These are phyloP conservation scores for Pestalotiopsis sp. DNA, from an alignment of 2,329 filamentous ascomycete genomes.

Conservation along the genomic window DNA sequence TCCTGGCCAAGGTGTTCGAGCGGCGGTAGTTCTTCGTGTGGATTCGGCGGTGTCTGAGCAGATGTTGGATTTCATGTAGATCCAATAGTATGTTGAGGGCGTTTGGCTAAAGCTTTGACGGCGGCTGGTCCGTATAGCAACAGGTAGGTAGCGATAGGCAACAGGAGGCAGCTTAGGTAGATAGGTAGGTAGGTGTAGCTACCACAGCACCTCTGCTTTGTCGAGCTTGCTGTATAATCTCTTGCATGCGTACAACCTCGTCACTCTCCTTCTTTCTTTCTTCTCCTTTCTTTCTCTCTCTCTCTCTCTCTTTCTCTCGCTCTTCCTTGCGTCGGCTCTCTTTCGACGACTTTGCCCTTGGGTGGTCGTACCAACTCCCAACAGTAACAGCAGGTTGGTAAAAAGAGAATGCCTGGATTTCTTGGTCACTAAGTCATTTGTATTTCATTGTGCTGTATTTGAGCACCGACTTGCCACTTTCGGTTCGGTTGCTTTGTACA, in stretches of 20 bases:
- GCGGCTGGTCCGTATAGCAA: background rate
- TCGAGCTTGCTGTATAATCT: background rate
- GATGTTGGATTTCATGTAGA: background rate
- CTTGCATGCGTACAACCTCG: background rate
- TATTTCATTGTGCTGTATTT: slow-evolving; percentile 19
- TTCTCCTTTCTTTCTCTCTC: slow-evolving; percentile 18
- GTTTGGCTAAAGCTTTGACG: background rate
- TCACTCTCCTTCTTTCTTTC: background rate
- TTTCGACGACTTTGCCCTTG: slow-evolving; percentile 1
- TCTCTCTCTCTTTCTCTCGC: background rate
- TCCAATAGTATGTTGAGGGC: background rate
- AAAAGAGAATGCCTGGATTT: slow-evolving; percentile 22
- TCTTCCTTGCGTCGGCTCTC: background rate
- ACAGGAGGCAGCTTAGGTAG: background rate
- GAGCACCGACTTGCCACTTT: slow-evolving; percentile 11
- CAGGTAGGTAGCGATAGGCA: background rate
- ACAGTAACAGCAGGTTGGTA: slow-evolving; percentile 17
- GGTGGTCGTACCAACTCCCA: slow-evolving; percentile 19
- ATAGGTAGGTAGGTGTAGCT: background rate
- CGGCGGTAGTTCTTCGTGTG: background rate
- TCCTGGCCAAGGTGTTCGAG: background rate
- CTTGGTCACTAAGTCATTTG: slow-evolving; percentile 30
- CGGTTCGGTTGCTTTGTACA: slow-evolving; percentile 21
- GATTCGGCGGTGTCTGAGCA: background rate
- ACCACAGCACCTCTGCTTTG: background rate